Evolutionary conservation across 176 grass and related monocot species (phyloP).

Genomic region (Aegilops bicornis): DNA sequence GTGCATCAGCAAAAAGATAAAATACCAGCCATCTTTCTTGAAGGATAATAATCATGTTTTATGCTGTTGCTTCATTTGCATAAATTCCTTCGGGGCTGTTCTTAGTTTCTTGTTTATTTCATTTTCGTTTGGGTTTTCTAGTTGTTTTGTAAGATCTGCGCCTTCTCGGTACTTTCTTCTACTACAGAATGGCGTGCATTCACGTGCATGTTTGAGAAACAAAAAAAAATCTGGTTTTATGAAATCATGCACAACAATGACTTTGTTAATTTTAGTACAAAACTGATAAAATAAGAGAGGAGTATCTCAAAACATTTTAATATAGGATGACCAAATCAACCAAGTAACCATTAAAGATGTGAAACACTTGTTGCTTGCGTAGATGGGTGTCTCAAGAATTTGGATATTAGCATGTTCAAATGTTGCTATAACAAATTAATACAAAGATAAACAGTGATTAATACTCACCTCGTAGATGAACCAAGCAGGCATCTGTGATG

Average conservation of each 20-base stretch:
- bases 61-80: no score
- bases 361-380: background rate
- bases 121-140: background rate
- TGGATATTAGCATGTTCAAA: background rate
- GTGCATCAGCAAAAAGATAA: background rate
- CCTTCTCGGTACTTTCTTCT: background rate
- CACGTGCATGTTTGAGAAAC: background rate
- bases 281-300: background rate
- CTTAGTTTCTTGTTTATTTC: background rate
- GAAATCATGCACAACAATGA: background rate
- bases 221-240: background rate
- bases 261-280: background rate
- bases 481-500: constrained; percentile 77
- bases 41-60: background rate
- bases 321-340: background rate
- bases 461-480: constrained; percentile 64
- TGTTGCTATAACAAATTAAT: background rate
- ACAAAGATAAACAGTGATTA: constrained; percentile 1
- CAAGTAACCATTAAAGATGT: no score
- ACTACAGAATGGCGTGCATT: background rate
- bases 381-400: background rate
- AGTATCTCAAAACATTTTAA: background rate
- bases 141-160: background rate
- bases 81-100: background rate
- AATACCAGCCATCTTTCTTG: constrained; percentile 5